Percentiles rank a stretch among this genome's conserved stretches.
These are phyloP conservation scores for Candolleomyces eurysporus DNA, from an alignment of 768 basidiomycete species.

Conservation along the genomic window DNA sequence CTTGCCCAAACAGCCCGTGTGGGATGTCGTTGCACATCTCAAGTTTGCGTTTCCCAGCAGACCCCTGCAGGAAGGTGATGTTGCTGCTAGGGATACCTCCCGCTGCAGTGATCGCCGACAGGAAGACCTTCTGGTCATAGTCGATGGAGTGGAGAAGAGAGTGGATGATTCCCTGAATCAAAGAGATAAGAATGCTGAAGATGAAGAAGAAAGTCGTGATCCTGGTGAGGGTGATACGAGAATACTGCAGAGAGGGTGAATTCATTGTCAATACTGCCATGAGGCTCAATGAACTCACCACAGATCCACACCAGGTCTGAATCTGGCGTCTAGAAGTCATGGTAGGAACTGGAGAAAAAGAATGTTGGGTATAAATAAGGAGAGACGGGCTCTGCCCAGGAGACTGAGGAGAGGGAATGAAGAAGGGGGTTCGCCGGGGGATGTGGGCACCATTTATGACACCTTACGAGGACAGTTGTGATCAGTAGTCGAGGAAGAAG, in stretches of 20 bases:
- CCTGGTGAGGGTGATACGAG: conserved; percentile 36
- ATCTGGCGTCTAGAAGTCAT: background rate
- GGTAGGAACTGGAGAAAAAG: conserved; percentile 7
- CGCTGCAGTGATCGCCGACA: conserved; percentile 33
- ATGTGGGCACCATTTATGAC: background rate
- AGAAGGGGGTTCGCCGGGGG: conserved; percentile 1
- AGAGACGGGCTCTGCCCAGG: conserved; percentile 17
- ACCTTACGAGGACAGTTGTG: no score
- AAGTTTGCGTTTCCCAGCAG: conserved; percentile 25
- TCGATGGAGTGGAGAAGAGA: conserved; percentile 48
- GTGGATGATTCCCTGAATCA: conserved; percentile 51
- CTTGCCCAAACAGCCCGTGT: conserved; percentile 18
- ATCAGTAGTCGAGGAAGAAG: background rate
- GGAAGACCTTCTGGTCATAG: conserved; percentile 33
- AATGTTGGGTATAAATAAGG: conserved; percentile 5
- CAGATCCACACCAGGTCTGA: conserved; percentile 12
- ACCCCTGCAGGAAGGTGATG: conserved; percentile 35
- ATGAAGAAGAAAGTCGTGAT: conserved; percentile 48
- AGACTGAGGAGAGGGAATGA: conserved; percentile 11
- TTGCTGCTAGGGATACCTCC: conserved; percentile 33
- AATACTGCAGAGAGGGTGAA: conserved; percentile 24
- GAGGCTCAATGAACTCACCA: background rate
- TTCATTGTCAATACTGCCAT: background rate
- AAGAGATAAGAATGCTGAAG: conserved; percentile 48
- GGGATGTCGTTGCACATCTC: conserved; percentile 49